Percentiles rank a stretch among this genome's conserved stretches.
Evolutionary conservation across 352 stramenopile genomes (phyloP).

Genomic region (Globisporangium recalcitrans): DNA sequence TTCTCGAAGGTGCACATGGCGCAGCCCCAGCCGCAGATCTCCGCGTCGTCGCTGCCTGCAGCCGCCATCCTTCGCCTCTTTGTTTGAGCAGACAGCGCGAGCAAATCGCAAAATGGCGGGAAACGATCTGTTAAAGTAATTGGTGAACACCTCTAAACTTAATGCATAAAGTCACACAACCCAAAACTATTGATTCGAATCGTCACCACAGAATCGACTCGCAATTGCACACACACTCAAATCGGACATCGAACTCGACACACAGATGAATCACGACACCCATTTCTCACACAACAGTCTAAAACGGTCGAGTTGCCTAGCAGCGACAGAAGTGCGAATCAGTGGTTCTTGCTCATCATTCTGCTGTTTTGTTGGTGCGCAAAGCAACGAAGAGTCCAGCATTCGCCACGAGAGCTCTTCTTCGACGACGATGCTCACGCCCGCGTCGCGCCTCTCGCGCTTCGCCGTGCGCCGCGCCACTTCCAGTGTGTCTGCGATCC

Average conservation of each 20-base stretch:
- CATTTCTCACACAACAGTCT: background rate
- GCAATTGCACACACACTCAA: too few species aligned
- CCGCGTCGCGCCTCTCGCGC: constrained; percentile 6
- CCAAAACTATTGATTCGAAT: too few species aligned
- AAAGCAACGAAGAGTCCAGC: background rate
- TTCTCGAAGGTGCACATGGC: constrained; percentile 77
- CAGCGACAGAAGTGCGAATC: background rate
- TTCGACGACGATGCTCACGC: constrained; percentile 11
- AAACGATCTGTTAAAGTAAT: too few species aligned
- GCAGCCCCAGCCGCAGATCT: constrained; percentile 45
- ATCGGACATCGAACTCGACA: too few species aligned
- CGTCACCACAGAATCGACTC: too few species aligned
- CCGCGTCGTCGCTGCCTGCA: background rate
- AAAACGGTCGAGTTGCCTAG: background rate
- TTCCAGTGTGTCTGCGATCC: background rate
- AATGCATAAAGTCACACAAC: too few species aligned
- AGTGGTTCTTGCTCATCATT: constrained; percentile 4
- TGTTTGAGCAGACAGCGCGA: background rate
- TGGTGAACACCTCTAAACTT: too few species aligned
- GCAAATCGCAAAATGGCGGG: background rate
- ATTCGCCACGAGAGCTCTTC: too few species aligned
- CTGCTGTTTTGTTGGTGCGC: constrained; percentile 9
- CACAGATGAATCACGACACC: background rate
- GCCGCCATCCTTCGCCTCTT: constrained; percentile 3
- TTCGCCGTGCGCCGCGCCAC: background rate